Evolutionary conservation across 2,329 filamentous ascomycete species (phyloP).

Genomic region (Pseudocercospora cruenta): DNA sequence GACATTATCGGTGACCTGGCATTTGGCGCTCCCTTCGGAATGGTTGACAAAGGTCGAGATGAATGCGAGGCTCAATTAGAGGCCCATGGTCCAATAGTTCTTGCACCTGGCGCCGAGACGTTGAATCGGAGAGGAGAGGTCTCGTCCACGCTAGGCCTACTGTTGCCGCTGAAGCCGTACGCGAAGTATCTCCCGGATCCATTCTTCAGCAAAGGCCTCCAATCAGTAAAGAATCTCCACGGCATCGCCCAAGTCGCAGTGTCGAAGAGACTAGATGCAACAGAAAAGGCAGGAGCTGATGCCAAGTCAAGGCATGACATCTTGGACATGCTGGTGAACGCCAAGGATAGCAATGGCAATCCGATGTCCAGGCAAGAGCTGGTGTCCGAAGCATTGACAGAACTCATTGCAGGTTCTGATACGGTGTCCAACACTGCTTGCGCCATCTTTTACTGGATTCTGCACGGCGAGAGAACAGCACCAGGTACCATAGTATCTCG

Average conservation of each 20-base stretch:
- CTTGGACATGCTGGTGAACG: slow-evolving; percentile 37
- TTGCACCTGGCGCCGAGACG: slow-evolving; percentile 29
- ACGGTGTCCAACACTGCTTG: slow-evolving; percentile 40
- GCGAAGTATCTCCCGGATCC: slow-evolving; percentile 32
- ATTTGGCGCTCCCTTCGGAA: slow-evolving; percentile 35
- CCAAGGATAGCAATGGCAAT: slow-evolving; percentile 35
- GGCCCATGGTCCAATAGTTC: slow-evolving; percentile 23
- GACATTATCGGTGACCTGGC: slow-evolving; percentile 33
- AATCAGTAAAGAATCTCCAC: slow-evolving; percentile 29
- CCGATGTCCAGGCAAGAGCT: slow-evolving; percentile 38
- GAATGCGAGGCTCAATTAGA: slow-evolving; percentile 29
- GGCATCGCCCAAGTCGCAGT: slow-evolving; percentile 38
- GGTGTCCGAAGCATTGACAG: slow-evolving; percentile 40
- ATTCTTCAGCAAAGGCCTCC: slow-evolving; percentile 32
- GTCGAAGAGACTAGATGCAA: slow-evolving; percentile 31
- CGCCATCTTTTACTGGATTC: slow-evolving; percentile 33
- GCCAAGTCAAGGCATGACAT: slow-evolving; percentile 36
- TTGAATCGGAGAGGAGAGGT: slow-evolving; percentile 31
- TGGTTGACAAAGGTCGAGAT: slow-evolving; percentile 31
- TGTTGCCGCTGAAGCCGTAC: slow-evolving; percentile 26
- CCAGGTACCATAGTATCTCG: slow-evolving; percentile 31
- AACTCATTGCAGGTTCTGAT: slow-evolving; percentile 43
- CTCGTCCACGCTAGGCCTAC: slow-evolving; percentile 28
- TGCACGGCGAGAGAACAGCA: slow-evolving; percentile 31
- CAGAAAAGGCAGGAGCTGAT: slow-evolving; percentile 9